Base-by-base conservation (phyloP, 139 green algal genomes). In the Parachlorella kessleri region DNA sequence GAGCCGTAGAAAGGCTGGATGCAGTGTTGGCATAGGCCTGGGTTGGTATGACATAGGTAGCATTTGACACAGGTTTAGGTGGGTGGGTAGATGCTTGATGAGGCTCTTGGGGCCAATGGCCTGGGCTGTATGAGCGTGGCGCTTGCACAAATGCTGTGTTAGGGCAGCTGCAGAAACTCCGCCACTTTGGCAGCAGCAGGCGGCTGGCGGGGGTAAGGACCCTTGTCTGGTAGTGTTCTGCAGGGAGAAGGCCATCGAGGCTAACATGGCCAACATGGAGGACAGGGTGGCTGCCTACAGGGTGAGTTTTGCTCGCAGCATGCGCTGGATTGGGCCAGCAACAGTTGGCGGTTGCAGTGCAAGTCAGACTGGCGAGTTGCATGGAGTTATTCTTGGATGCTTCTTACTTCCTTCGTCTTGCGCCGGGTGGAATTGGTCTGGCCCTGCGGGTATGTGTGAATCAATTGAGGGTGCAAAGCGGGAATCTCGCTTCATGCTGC, bases 181-280 rank as follows among this genome's bases (percentile, higher is more conserved):
- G 63, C 63, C 63, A 33, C 26, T 30, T 69, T 69, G 9, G 63
- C 24, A 69, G 18, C n/a, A 9, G n/a, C n/a, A n/a, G n/a, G n/a
- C n/a, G n/a, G n/a, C n/a, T n/a, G n/a, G n/a, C n/a, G n/a, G n/a
- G n/a, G n/a, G n/a, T n/a, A n/a, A n/a, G n/a, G 9, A 69, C 48
- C 14, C 21, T 8, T 18, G 30, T 39, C n/a, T 39, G 69, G 35
- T 65, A 4, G 7, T 53, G 53, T 8, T n/a, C 28, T 41, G 72
- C 84, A 88, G 84, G 66, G 53, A 81, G 55, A 40, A 72, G 9
- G 75, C 71, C 4, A 85, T 87, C 23, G 55, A 80, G 26, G 69
- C 70, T n/a, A 87, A 87, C 6, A 30, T 89, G 53, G 75, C 69
- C 38, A 71, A 64, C 64, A 82, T 83, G 72, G 66, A 84, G 32